Base-by-base conservation (phyloP, 495 filamentous ascomycete species). In the Penicillium lagena region DNA sequence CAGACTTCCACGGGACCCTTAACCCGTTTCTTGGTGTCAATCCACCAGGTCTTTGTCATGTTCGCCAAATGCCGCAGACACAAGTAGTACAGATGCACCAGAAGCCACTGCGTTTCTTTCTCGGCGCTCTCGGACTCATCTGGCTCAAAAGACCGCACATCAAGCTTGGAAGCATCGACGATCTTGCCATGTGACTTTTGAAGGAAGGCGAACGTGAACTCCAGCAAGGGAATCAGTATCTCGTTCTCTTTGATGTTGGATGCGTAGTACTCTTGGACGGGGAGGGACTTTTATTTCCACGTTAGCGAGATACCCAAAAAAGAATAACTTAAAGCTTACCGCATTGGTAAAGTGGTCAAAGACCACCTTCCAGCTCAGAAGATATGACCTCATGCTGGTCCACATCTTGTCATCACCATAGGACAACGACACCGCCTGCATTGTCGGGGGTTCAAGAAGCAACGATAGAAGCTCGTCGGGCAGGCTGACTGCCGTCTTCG, bases 331-430 rank as follows among this genome's bases (percentile, higher is more conserved):
- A 41, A 29, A 41, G 58, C 76, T 53, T 76, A 81, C 79, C 7
- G 90, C 80, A 35, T 83, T 81, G 39, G 75, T 68, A 58, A 93
- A 93, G 46, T 90, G 85, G 53, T 93, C 89, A 56, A 95, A 96
- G 3, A 95, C 78, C 11, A 97, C 67, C 45, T 88, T 79, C 93
- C 93, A 97, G 34, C 89, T 86, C 27, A 95, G 67, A n/a, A 97
- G 74, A 58, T 96, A 99, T 6, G 82, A 81, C 38, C 86, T 74
- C 52, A 76, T 40, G 48, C 67, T 42, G 7, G 64, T 60, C 71
- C 68, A 73, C 35, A 58, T 59, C 38, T 62, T 66, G 28, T 67
- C 64, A 40, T 71, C 63, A 12, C 58, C 62, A 22, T 55, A 60
- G 0, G 58, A 49, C 14, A 63, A 40, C 56, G 82, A 67, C 65